Conservation (phyloP, 306 rosid species). For the Vigna unguiculata region DNA sequence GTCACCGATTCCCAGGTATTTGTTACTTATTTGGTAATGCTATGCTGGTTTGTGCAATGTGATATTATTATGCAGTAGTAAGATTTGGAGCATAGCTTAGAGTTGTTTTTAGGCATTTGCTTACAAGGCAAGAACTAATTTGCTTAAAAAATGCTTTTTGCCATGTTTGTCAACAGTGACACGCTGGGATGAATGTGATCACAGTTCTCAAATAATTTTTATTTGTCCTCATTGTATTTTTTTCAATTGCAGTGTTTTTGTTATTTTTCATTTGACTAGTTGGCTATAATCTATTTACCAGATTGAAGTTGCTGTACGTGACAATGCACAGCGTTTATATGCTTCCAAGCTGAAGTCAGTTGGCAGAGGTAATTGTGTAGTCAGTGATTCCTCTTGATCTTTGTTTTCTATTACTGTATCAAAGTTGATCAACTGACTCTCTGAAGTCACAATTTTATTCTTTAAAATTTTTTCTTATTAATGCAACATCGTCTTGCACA, state of each 20-base stretch:
- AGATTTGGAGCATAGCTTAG: conserved; percentile 7
- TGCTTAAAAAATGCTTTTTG: conserved; percentile 18
- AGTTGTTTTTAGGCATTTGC: not conserved
- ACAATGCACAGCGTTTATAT: conserved; percentile 88
- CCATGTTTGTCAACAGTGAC: conserved; percentile 26
- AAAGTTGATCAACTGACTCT: conserved; percentile 13
- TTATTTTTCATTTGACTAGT: conserved; percentile 31
- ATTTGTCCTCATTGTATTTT: conserved; percentile 13
- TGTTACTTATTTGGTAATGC: conserved; percentile 32
- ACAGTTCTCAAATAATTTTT: conserved; percentile 28
- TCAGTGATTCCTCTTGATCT: conserved; percentile 28
- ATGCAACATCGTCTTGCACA: conserved; percentile 18
- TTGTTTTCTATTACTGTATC: conserved; percentile 6
- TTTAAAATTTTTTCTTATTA: conserved; percentile 26
- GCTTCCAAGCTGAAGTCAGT: conserved; percentile 79
- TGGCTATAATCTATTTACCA: conserved; percentile 47
- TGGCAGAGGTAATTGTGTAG: conserved; percentile 74
- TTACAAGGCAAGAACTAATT: not conserved
- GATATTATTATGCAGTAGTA: not conserved
- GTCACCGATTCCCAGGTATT: conserved; percentile 93
- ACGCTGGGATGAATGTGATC: conserved; percentile 17
- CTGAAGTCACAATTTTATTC: conserved; percentile 12
- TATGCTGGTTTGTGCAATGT: conserved; percentile 3
- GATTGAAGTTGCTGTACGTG: conserved; percentile 96
- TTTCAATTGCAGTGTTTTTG: conserved; percentile 12